A percentile compares a stretch with the other conserved stretches of the same genome.
These are phyloP conservation scores for Cryptococcus sp. DNA, from an alignment of 1,284 basidiomycete species.

Conservation along the genomic window DNA sequence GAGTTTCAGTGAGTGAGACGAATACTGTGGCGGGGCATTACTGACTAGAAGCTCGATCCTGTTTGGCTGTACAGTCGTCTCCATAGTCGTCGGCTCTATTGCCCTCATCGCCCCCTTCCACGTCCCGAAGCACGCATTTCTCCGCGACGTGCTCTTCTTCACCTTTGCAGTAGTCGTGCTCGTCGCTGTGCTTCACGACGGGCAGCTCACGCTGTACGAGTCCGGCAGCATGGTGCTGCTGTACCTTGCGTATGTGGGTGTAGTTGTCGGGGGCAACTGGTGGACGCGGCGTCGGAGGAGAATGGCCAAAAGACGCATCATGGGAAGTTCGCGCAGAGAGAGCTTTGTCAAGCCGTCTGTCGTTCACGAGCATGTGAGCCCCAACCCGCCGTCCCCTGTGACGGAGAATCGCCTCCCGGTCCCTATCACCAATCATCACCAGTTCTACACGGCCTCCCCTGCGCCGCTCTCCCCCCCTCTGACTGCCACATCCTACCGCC, in stretches of 20 bases:
- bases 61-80: conserved; percentile 57
- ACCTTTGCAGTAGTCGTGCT: conserved; percentile 70
- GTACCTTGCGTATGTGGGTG: conserved; percentile 73
- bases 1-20: conserved; percentile 61
- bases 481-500: not conserved
- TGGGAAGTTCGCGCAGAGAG: not conserved
- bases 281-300: conserved; percentile 56
- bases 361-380: not conserved
- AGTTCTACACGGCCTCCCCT: not conserved
- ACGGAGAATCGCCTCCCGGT: not conserved
- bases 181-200: conserved; percentile 75
- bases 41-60: not conserved
- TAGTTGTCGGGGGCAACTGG: conserved; percentile 76
- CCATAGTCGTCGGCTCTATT: conserved; percentile 93
- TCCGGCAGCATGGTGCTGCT: conserved; percentile 68
- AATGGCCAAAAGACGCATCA: conserved; percentile 50
- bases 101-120: conserved; percentile 91
- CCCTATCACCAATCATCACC: not conserved
- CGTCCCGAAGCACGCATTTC: conserved; percentile 73
- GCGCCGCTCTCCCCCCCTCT: not conserved
- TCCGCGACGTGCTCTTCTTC: conserved; percentile 93
- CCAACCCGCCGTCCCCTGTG: not conserved
- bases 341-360: not conserved
- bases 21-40: not conserved
- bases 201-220: conserved; percentile 69